Conservation (phyloP, 1,139 yeast genomes). For the Yamadazyma membranifaciens region DNA sequence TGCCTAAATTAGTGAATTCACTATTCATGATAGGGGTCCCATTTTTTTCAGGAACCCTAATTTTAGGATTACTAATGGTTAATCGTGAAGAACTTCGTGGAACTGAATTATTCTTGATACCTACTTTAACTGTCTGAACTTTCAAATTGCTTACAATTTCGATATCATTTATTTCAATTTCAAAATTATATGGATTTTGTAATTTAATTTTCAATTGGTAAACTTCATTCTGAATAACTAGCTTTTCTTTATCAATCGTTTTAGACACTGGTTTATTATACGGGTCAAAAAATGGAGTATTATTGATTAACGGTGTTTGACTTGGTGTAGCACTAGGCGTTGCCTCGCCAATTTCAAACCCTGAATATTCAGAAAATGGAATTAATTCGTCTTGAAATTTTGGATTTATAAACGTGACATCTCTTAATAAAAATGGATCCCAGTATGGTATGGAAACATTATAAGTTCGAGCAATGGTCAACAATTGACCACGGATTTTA, state of each 20-base stretch:
- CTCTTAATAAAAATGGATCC: slow-evolving; percentile 69
- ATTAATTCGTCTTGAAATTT: slow-evolving; percentile 27
- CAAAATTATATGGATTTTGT: slow-evolving; percentile 83
- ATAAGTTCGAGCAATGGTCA: slow-evolving; percentile 18
- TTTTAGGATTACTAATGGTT: slow-evolving; percentile 13
- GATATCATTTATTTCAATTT: slow-evolving; percentile 59
- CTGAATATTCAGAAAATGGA: slow-evolving; percentile 30
- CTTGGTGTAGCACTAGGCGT: slow-evolving; percentile 6
- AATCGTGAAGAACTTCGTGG: slow-evolving; percentile 8
- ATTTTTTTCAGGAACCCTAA: slow-evolving; percentile 6
- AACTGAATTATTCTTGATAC: slow-evolving; percentile 4
- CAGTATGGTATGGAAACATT: slow-evolving; percentile 47
- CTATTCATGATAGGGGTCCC: slow-evolving; percentile 1
- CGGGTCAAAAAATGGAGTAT: slow-evolving; percentile 32
- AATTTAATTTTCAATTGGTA: slow-evolving; percentile 54
- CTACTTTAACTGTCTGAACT: slow-evolving; percentile 27
- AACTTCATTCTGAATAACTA: slow-evolving; percentile 55
- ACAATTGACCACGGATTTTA: slow-evolving; percentile 26
- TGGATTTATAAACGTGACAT: slow-evolving; percentile 33
- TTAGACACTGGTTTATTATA: slow-evolving; percentile 14
- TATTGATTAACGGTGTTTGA: slow-evolving; percentile 4
- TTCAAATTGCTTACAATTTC: slow-evolving; percentile 33
- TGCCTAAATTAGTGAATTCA: neutral
- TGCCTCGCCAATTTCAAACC: slow-evolving; percentile 4
- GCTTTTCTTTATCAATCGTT: slow-evolving; percentile 25